Percentiles rank a stretch among this genome's conserved stretches.
phyloP scores from a whole-genome alignment of 2,329 filamentous ascomycete genomes.

The Tothia fuscella region DNA sequence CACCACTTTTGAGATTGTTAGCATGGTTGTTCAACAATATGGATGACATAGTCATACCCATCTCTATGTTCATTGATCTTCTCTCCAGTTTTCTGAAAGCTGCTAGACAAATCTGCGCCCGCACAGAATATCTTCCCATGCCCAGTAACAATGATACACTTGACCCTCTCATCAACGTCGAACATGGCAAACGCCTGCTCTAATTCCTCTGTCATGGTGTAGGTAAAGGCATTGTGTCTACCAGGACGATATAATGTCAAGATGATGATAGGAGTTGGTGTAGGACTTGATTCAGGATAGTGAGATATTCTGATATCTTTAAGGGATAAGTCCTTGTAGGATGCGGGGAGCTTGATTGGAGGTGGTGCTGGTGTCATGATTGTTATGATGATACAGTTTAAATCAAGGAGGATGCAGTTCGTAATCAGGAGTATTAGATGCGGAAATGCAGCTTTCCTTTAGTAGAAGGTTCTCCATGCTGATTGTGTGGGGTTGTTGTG shows the following conservation, averaged over 20 bases:
- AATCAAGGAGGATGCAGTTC: background rate
- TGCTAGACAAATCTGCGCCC: slow-evolving; percentile 43
- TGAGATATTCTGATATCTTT: slow-evolving; percentile 31
- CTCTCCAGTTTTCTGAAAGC: slow-evolving; percentile 34
- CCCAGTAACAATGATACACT: slow-evolving; percentile 43
- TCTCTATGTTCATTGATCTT: slow-evolving; percentile 39
- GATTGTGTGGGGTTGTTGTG: background rate
- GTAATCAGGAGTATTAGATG: background rate
- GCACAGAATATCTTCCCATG: slow-evolving; percentile 42
- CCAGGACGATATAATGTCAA: slow-evolving; percentile 52
- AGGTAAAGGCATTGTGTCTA: slow-evolving; percentile 59
- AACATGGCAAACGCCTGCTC: slow-evolving; percentile 40
- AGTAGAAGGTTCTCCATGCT: background rate
- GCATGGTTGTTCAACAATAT: background rate
- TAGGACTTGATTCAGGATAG: slow-evolving; percentile 25
- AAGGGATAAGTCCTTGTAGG: slow-evolving; percentile 29
- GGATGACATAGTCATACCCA: slow-evolving; percentile 27
- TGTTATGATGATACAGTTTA: background rate
- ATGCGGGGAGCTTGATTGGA: slow-evolving; percentile 20
- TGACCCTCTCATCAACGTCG: slow-evolving; percentile 43
- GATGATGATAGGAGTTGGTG: slow-evolving; percentile 50
- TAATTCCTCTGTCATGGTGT: slow-evolving; percentile 50
- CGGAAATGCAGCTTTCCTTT: background rate
- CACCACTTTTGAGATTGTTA: slow-evolving; percentile 23
- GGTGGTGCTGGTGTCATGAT: slow-evolving; percentile 9